phyloP scores from a whole-genome alignment of 306 rosid species.

The Trichosanthes cucumerina region DNA sequence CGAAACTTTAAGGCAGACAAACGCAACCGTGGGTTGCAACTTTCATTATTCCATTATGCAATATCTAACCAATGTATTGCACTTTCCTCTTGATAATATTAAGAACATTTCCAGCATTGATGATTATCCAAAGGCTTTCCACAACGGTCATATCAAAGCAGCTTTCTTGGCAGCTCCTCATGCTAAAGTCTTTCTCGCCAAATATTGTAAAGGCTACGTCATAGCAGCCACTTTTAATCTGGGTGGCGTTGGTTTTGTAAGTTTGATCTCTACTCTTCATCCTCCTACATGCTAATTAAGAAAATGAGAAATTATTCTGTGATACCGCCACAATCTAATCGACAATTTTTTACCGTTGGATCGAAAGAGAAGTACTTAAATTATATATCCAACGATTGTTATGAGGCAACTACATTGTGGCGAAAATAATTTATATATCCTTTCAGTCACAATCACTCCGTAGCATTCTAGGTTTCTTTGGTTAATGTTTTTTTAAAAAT shows the following conservation, averaged over 20 bases:
- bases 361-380: too few species aligned
- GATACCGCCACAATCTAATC: too few species aligned
- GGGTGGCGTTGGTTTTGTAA: constrained; percentile 54
- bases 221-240: constrained; percentile 31
- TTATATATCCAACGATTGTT: too few species aligned
- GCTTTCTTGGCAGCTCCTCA: constrained; percentile 57
- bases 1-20: constrained; percentile 26
- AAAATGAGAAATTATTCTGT: too few species aligned
- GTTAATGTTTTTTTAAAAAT: too few species aligned
- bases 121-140: constrained; percentile 42
- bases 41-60: constrained; percentile 36
- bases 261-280: too few species aligned
- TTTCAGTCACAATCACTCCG: too few species aligned
- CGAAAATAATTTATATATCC: too few species aligned
- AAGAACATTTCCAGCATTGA: constrained; percentile 16
- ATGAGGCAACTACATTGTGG: too few species aligned
- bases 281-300: too few species aligned
- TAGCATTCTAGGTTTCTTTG: too few species aligned
- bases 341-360: too few species aligned
- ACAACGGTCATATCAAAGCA: constrained; percentile 36
- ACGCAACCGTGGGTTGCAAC: constrained; percentile 40
- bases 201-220: constrained; percentile 34
- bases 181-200: constrained; percentile 52
- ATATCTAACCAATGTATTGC: constrained; percentile 23
- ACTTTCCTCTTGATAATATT: constrained; percentile 27